These are phyloP conservation scores for Aspergillus sclerotioniger DNA, from an alignment of 495 filamentous ascomycete species.

Conservation along the genomic window DNA sequence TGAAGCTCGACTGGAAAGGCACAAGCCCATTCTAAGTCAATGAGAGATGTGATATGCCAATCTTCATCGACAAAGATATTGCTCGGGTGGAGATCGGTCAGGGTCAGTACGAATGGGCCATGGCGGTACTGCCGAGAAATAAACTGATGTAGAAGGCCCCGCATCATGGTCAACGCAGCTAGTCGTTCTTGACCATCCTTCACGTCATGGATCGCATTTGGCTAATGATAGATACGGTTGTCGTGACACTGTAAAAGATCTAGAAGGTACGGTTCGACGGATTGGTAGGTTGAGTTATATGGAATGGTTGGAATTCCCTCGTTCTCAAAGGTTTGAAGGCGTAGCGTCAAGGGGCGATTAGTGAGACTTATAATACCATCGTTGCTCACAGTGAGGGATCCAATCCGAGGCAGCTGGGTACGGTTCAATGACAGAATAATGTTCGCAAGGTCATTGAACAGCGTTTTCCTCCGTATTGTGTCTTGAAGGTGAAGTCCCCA, in stretches of 20 bases:
- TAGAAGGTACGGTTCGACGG: constrained; percentile 20
- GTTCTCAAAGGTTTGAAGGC: constrained; percentile 32
- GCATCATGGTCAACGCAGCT: neutral
- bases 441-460: constrained; percentile 27
- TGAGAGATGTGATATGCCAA: constrained; percentile 21
- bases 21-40: constrained; percentile 31
- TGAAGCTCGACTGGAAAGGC: constrained; percentile 22
- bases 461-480: constrained; percentile 17
- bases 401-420: constrained; percentile 31
- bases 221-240: constrained; percentile 4
- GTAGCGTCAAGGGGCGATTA: constrained; percentile 33
- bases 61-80: constrained; percentile 38
- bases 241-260: neutral
- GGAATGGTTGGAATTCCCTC: constrained; percentile 27
- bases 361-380: constrained; percentile 26
- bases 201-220: neutral
- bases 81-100: constrained; percentile 28
- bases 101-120: constrained; percentile 24
- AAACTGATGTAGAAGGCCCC: constrained; percentile 12
- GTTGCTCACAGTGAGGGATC: constrained; percentile 31
- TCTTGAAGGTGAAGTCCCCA: constrained; percentile 25
- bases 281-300: constrained; percentile 24
- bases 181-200: neutral
- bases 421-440: constrained; percentile 33
- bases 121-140: constrained; percentile 17